Conservation (phyloP, 768 basidiomycete species). For the Pulveroboletus sp. region DNA sequence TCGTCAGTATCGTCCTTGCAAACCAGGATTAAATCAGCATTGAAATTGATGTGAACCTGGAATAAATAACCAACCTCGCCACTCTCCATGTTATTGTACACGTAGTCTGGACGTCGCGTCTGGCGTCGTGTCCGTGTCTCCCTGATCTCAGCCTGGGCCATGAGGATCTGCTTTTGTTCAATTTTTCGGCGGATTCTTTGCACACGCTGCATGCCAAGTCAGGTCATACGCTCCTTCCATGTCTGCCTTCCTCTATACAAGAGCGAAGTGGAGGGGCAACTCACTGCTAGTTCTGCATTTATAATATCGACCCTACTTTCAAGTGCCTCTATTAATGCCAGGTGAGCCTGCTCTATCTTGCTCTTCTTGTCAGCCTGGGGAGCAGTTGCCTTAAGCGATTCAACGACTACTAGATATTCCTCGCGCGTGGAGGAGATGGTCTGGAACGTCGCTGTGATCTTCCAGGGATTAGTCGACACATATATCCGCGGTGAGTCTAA, state of each 20-base stretch:
- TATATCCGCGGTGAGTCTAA: constrained; percentile 84
- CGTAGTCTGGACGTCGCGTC: constrained; percentile 75
- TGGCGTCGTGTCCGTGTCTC: constrained; percentile 74
- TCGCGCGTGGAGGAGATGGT: constrained; percentile 65
- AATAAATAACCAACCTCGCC: constrained; percentile 41
- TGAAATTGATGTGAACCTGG: constrained; percentile 17
- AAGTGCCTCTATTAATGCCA: constrained; percentile 54
- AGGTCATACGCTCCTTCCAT: constrained; percentile 8
- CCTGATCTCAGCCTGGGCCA: constrained; percentile 73
- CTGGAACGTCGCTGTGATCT: constrained; percentile 73
- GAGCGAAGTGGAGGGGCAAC: constrained; percentile 29
- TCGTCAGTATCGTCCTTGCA: constrained; percentile 59
- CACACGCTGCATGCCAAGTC: constrained; percentile 50
- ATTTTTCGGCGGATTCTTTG: constrained; percentile 65
- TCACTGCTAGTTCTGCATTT: constrained; percentile 67
- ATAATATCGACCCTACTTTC: constrained; percentile 62
- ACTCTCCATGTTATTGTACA: constrained; percentile 65
- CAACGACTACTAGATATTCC: constrained; percentile 65
- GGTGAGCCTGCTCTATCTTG: constrained; percentile 59
- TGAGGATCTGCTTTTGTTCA: constrained; percentile 56
- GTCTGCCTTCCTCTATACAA: constrained; percentile 4
- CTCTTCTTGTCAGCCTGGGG: constrained; percentile 48
- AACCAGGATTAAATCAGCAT: constrained; percentile 15
- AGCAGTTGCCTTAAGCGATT: constrained; percentile 48
- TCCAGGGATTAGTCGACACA: constrained; percentile 86